phyloP scores from a whole-genome alignment of 148 eudicot species.

The Rhododendron vialii region DNA sequence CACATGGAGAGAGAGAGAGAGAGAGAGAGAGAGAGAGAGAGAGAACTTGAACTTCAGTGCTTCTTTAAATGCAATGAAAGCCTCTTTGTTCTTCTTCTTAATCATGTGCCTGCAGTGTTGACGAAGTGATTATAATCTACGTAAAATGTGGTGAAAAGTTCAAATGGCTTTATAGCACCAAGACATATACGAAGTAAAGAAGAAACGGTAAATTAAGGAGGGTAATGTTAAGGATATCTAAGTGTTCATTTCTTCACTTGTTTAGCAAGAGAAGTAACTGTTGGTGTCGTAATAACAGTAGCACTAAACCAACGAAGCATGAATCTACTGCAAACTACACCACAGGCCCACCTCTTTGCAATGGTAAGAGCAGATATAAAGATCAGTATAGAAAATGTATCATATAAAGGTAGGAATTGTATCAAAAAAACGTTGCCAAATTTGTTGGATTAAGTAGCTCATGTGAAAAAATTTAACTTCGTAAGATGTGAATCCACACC shows the following conservation, averaged over 20 bases:
- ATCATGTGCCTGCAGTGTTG: slow-evolving; percentile 66
- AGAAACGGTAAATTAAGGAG: neutral
- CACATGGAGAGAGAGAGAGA: neutral
- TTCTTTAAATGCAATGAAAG: slow-evolving; percentile 81
- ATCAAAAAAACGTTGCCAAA: neutral
- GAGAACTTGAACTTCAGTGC: slow-evolving; percentile 75
- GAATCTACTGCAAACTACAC: neutral
- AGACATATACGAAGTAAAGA: neutral
- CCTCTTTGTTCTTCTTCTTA: slow-evolving; percentile 62
- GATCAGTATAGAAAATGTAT: neutral
- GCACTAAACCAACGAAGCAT: neutral
- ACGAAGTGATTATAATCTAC: neutral
- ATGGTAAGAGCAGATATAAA: neutral
- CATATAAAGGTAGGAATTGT: neutral
- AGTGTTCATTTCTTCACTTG: neutral
- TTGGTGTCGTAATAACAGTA: neutral
- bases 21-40: slow-evolving; percentile 14
- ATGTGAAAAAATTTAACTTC: neutral
- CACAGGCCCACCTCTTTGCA: neutral
- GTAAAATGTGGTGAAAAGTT: neutral
- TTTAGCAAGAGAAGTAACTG: neutral
- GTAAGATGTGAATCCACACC: neutral
- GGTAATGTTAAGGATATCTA: neutral
- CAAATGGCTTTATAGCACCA: slow-evolving; percentile 3
- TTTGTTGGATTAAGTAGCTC: neutral